These are phyloP conservation scores for Funneliformis mosseae DNA, from an alignment of 192 early-diverging fungal species.

Conservation along the genomic window DNA sequence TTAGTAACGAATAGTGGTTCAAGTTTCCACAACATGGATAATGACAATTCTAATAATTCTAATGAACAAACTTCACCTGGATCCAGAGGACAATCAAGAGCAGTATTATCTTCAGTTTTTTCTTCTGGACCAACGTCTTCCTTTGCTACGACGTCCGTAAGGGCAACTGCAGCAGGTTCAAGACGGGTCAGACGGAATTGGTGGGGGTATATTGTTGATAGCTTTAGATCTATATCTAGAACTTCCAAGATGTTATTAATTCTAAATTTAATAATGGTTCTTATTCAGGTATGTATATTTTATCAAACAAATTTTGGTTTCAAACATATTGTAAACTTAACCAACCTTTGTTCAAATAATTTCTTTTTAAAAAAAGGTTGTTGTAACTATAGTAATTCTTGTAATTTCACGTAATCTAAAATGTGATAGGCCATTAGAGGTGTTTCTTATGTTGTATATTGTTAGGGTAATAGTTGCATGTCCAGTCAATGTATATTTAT, in stretches of 20 bases:
- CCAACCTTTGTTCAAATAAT: no score
- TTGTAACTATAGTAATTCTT: constrained; percentile 22
- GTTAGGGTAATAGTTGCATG: constrained; percentile 57
- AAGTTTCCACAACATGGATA: background rate
- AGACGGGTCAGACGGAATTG: constrained; percentile 24
- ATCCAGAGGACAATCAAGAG: background rate
- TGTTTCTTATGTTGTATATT: constrained; percentile 64
- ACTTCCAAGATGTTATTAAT: constrained; percentile 28
- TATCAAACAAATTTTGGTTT: background rate
- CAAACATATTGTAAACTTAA: no score
- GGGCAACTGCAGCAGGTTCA: constrained; percentile 19
- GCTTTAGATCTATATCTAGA: constrained; percentile 32
- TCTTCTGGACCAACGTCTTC: constrained; percentile 1
- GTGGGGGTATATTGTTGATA: constrained; percentile 14
- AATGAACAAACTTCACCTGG: background rate
- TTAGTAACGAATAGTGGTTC: background rate
- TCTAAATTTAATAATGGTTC: constrained; percentile 8
- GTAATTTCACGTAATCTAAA: background rate
- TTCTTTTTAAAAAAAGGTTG: constrained; percentile 18
- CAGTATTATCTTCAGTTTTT: constrained; percentile 24
- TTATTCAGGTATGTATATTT: constrained; percentile 27
- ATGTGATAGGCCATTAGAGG: constrained; percentile 45
- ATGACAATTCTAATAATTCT: background rate
- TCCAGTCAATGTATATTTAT: constrained; percentile 65
- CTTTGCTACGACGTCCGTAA: constrained; percentile 25